Percentiles rank a stretch among this genome's conserved stretches.
Evolutionary conservation across 768 basidiomycete species (phyloP).

Genomic region (Podaxis sp.): DNA sequence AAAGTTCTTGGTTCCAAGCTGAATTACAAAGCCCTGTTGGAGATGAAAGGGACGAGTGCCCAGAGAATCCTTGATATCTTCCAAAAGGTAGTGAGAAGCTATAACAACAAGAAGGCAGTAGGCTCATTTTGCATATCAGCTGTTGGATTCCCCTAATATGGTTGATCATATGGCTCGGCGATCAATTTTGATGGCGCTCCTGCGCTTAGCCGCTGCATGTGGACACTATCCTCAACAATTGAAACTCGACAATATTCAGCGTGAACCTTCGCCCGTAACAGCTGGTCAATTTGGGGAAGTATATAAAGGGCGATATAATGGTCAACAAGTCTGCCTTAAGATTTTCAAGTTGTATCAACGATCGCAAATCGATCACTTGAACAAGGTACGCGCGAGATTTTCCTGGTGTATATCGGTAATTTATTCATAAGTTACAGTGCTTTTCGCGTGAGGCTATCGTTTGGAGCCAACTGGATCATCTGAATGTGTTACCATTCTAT

Average conservation of each 20-base stretch:
- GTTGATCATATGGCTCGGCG: neutral
- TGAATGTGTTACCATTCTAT: constrained; percentile 17
- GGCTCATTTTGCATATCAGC: neutral
- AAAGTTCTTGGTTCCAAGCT: too few relatives aligned
- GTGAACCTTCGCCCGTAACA: neutral
- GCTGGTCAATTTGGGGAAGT: constrained; percentile 29
- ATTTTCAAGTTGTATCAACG: constrained; percentile 25
- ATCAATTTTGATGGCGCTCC: constrained; percentile 1
- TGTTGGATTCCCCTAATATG: neutral
- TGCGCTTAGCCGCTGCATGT: neutral
- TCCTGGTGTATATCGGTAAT: too few relatives aligned
- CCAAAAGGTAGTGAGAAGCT: neutral
- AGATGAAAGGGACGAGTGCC: neutral
- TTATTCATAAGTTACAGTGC: neutral
- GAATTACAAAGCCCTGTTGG: neutral
- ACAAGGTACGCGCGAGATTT: constrained; percentile 20
- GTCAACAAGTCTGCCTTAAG: constrained; percentile 25
- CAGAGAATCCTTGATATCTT: neutral
- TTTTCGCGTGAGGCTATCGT: constrained; percentile 16
- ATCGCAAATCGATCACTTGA: constrained; percentile 18
- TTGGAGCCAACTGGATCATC: constrained; percentile 16
- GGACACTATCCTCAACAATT: constrained; percentile 5
- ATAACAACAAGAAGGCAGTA: neutral
- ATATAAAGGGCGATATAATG: constrained; percentile 23
- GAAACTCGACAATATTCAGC: constrained; percentile 2